Evolutionary conservation across 371 early-diverging fungal genomes (phyloP), one percentile per base, ranked within the genome.

Genomic region (Nematocida displodere): DNA sequence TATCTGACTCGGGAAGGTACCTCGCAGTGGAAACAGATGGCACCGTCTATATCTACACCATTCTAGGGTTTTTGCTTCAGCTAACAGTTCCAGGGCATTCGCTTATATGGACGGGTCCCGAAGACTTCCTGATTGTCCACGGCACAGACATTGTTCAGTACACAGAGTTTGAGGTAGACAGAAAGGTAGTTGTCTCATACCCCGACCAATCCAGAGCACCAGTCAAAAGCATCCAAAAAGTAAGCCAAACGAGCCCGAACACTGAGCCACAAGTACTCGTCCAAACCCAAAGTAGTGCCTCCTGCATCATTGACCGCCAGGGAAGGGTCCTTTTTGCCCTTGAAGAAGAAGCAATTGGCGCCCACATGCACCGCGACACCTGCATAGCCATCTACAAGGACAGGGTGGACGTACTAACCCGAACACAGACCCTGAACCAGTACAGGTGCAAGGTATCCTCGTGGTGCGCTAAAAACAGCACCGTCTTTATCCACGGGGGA

Each of bases 401-500:
- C 1, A 54, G 65, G 33, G 44, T 66, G 55, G 76, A 62, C 4
- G 54, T 78, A 13, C 11, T 26, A 13, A n/a, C n/a, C n/a, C n/a
- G n/a, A n/a, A 40, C 29, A 47, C 7, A 39, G 5, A 15, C 5
- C n/a, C 11, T 4, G 4, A 53, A 44, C 17, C 4, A 48, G 15
- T 5, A 3, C 4, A 26, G 5, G 4, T 15, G 11, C n/a, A 71
- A 50, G 39, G 37, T 71, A 20, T 8, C 11, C 22, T 46, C 68
- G 24, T 71, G 75, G 75, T 52, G 64, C 42, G 67, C 54, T 2
- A 54, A 56, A 29, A 58, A 78, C 1, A 75, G 62, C 22, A 24
- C 77, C 1, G 24, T 82, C 11, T 66, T 78, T 26, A 58, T 80
- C 42, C 48, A 49, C 24, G 76, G 47, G 7, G 68, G 54, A n/a